These are phyloP conservation scores for Thymus quinquecostatus DNA, from an alignment of 257 asterid genomes.

Conservation along the genomic window DNA sequence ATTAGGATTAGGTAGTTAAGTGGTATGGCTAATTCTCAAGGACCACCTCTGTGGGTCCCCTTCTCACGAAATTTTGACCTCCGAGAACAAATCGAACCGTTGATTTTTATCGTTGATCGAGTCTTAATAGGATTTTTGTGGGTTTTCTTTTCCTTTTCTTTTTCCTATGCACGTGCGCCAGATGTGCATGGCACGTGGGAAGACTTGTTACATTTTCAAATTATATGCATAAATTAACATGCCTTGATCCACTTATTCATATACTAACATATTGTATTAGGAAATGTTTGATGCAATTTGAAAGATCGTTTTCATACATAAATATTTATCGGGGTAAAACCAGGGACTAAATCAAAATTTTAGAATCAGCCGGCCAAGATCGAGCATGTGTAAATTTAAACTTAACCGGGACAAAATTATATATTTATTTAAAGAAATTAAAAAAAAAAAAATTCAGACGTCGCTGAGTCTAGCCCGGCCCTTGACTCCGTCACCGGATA, in stretches of 20 bases:
- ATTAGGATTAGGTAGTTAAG: slow-evolving; percentile 29
- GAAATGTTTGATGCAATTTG: neutral
- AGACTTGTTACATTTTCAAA: neutral
- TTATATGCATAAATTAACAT: neutral
- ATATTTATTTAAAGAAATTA: no score
- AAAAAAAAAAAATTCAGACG: no score
- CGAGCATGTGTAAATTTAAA: no score
- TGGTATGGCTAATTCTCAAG: slow-evolving; percentile 14
- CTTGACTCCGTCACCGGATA: no score
- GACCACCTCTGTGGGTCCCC: slow-evolving; percentile 17
- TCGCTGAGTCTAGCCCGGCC: no score
- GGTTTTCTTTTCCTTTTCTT: neutral
- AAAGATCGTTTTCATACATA: no score
- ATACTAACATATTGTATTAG: no score
- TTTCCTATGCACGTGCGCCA: slow-evolving; percentile 37
- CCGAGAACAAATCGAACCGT: neutral
- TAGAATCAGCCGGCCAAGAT: no score
- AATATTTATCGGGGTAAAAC: no score
- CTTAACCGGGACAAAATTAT: no score
- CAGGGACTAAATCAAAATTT: no score
- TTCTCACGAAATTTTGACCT: slow-evolving; percentile 4
- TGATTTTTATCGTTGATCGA: neutral
- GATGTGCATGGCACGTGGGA: slow-evolving; percentile 41
- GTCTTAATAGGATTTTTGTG: neutral
- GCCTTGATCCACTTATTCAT: neutral